Evolutionary conservation across 202 grass and related monocot genomes (phyloP).

Genomic region (Setaria italica): DNA sequence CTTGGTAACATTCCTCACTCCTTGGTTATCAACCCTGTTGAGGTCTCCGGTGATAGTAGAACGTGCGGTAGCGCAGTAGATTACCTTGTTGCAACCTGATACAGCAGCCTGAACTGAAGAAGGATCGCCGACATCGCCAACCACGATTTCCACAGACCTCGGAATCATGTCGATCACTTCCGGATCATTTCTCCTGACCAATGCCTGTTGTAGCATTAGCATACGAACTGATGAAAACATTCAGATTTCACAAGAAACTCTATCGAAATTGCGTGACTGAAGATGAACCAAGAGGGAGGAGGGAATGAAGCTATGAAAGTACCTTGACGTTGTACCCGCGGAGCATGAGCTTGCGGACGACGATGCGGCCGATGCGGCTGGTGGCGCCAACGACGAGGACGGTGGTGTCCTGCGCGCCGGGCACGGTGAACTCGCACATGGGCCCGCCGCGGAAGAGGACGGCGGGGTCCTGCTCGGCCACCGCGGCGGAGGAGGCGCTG

Average conservation of each 20-base stretch:
- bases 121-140: slow-evolving; percentile 89
- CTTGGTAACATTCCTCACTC: slow-evolving; percentile 83
- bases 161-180: slow-evolving; percentile 88
- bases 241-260: not conserved
- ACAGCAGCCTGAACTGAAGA: slow-evolving; percentile 70
- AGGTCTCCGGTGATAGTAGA: slow-evolving; percentile 88
- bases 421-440: slow-evolving; percentile 95
- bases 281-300: slow-evolving; percentile 1
- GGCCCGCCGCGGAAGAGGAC: slow-evolving; percentile 72
- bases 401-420: slow-evolving; percentile 93
- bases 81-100: slow-evolving; percentile 92
- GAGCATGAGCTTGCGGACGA: slow-evolving; percentile 98
- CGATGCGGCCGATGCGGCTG: slow-evolving; percentile 85
- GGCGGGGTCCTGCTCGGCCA: slow-evolving; percentile 64
- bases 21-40: slow-evolving; percentile 93
- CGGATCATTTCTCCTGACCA: slow-evolving; percentile 80
- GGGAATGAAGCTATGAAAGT: not conserved
- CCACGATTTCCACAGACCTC: slow-evolving; percentile 74
- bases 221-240: not conserved
- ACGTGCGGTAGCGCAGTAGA: slow-evolving; percentile 88
- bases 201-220: slow-evolving; percentile 50
- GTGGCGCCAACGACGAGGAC: slow-evolving; percentile 93
- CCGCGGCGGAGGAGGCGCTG: slow-evolving; percentile 58
- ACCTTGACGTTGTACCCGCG: slow-evolving; percentile 98
- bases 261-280: not conserved